phyloP scores from a whole-genome alignment of 2,329 filamentous ascomycete genomes.

The Orbilia ellipsospora region DNA sequence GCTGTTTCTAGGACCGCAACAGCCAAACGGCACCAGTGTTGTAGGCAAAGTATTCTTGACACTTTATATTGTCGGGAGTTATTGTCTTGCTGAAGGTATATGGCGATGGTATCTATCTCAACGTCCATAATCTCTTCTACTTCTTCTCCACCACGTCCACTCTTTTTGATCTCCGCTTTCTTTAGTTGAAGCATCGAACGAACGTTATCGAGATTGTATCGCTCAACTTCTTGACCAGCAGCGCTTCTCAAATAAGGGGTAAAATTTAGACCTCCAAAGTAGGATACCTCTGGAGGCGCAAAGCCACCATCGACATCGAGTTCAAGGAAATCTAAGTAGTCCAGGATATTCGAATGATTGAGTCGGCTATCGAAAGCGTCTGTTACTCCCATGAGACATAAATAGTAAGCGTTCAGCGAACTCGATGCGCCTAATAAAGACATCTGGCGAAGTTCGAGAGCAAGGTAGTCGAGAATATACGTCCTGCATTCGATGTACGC shows the following conservation, averaged over 20 bases:
- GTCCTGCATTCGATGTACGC: constrained; percentile 83
- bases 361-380: constrained; percentile 47
- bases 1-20: constrained; percentile 85
- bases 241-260: constrained; percentile 56
- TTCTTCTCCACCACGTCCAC: constrained; percentile 66
- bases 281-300: constrained; percentile 48
- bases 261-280: constrained; percentile 57
- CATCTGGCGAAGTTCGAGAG: constrained; percentile 77
- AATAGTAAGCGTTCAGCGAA: constrained; percentile 63
- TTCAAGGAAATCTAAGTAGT: constrained; percentile 91
- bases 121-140: constrained; percentile 67
- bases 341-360: constrained; percentile 78
- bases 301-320: constrained; percentile 67
- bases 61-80: constrained; percentile 61
- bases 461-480: constrained; percentile 83
- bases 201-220: constrained; percentile 77
- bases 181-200: constrained; percentile 79
- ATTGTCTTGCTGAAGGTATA: constrained; percentile 71
- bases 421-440: constrained; percentile 58
- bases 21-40: constrained; percentile 84
- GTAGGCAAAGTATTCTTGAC: constrained; percentile 75
- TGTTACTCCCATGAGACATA: constrained; percentile 48
- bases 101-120: constrained; percentile 72
- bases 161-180: constrained; percentile 70
- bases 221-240: constrained; percentile 58